Evolutionary conservation across 192 early-diverging fungal genomes (phyloP).

Genomic region (Entomortierella chlamydospora): DNA sequence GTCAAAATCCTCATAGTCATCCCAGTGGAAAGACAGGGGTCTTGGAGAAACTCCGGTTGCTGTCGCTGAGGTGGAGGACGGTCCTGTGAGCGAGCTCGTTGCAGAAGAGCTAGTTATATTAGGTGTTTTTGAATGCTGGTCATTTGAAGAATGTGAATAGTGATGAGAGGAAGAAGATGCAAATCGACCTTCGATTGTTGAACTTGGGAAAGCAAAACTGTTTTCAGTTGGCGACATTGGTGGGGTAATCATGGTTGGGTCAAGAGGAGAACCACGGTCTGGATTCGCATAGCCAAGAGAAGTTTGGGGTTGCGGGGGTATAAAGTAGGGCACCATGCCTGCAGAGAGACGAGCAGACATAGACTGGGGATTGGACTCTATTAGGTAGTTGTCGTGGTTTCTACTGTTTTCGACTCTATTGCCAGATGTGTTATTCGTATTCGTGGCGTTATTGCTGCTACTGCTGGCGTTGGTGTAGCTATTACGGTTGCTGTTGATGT

Average conservation of each 20-base stretch:
- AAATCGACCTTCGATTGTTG: conserved; percentile 36
- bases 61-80: conserved; percentile 8
- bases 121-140: conserved; percentile 1
- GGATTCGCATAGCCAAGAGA: not conserved
- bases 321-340: conserved; percentile 51
- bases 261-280: not conserved
- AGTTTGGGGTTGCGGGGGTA: conserved; percentile 33
- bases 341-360: conserved; percentile 42
- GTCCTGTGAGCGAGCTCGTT: not conserved
- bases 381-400: not conserved
- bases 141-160: not conserved
- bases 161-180: conserved; percentile 1
- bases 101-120: not conserved
- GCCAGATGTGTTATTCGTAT: conserved; percentile 3
- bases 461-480: not conserved
- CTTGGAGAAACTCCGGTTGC: conserved; percentile 14
- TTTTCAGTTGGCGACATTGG: conserved; percentile 51
- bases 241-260: conserved; percentile 41
- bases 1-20: conserved; percentile 24
- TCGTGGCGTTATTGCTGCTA: not conserved
- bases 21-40: conserved; percentile 47
- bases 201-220: conserved; percentile 25
- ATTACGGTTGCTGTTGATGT: too few species aligned
- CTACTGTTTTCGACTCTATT: not conserved
- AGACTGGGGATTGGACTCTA: conserved; percentile 23